Evolutionary conservation across 73 alveolate genomes (phyloP).

Genomic region (Tetrahymena malaccensis): DNA sequence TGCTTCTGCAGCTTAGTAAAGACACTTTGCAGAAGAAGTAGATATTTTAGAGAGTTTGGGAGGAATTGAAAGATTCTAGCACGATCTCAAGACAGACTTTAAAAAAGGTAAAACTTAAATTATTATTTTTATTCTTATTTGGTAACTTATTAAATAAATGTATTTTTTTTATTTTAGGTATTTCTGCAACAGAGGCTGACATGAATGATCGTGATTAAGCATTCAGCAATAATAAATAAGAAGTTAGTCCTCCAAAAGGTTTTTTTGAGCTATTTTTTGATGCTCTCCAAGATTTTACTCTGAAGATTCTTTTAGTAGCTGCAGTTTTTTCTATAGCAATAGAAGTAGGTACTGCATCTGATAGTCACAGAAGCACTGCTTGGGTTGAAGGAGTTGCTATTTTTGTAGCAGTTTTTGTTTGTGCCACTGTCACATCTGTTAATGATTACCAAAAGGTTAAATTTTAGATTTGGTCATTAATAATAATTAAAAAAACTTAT

Average conservation of each 20-base stretch:
- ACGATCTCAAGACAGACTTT: conserved; percentile 35
- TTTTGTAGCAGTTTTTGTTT: conserved; percentile 55
- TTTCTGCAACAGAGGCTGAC: background rate
- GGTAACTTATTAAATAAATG: background rate
- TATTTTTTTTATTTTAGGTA: background rate
- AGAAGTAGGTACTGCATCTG: conserved; percentile 26
- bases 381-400: conserved; percentile 73
- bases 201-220: background rate
- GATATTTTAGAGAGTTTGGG: conserved; percentile 41
- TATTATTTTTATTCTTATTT: background rate
- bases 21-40: conserved; percentile 52
- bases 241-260: conserved; percentile 13
- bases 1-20: background rate
- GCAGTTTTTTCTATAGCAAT: conserved; percentile 55
- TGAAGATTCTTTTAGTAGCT: conserved; percentile 56
- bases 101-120: background rate
- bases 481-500: conserved; percentile 6
- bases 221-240: conserved; percentile 12
- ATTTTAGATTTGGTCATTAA: conserved; percentile 5
- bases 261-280: background rate
- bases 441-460: conserved; percentile 62
- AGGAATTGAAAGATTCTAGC: conserved; percentile 42
- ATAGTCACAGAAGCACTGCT: conserved; percentile 32
- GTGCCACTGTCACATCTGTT: conserved; percentile 58
- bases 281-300: conserved; percentile 54